Evolutionary conservation across 768 basidiomycete species (phyloP).

Genomic region (Calocybe indica): DNA sequence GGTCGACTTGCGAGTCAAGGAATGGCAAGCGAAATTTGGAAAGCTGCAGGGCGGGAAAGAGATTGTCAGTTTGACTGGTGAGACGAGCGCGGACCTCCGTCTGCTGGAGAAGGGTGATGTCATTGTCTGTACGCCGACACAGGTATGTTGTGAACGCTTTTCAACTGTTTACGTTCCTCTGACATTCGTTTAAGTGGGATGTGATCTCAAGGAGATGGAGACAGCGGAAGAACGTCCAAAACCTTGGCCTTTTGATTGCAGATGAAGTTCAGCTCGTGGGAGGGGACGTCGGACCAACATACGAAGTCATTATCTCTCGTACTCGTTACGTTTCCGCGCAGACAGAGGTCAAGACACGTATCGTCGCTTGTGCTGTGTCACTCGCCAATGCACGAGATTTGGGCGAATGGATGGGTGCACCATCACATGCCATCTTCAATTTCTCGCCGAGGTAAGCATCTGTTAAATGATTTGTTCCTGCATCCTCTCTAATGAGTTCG

Average conservation of each 20-base stretch:
- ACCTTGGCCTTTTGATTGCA: slow-evolving; percentile 85
- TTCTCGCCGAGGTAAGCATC: slow-evolving; percentile 77
- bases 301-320: slow-evolving; percentile 92
- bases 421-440: slow-evolving; percentile 94
- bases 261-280: slow-evolving; percentile 96
- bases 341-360: slow-evolving; percentile 86
- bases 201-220: slow-evolving; percentile 92
- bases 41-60: slow-evolving; percentile 87
- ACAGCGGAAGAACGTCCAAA: slow-evolving; percentile 94
- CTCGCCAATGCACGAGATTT: slow-evolving; percentile 93
- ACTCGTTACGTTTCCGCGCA: slow-evolving; percentile 96
- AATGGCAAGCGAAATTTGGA: slow-evolving; percentile 86
- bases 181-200: slow-evolving; percentile 67
- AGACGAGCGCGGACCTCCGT: slow-evolving; percentile 87
- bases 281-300: slow-evolving; percentile 92
- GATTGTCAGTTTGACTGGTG: slow-evolving; percentile 90
- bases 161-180: slow-evolving; percentile 1
- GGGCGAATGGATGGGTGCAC: slow-evolving; percentile 96
- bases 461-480: not conserved
- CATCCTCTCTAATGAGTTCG: slow-evolving; percentile 7
- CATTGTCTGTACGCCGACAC: slow-evolving; percentile 88
- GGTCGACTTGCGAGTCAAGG: slow-evolving; percentile 84
- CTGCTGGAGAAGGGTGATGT: slow-evolving; percentile 88
- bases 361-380: slow-evolving; percentile 93
- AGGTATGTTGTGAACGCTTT: slow-evolving; percentile 43